Evolutionary conservation across 495 filamentous ascomycete genomes (phyloP), one percentile per base, ranked within the genome.

Genomic region (Platismatia glauca): DNA sequence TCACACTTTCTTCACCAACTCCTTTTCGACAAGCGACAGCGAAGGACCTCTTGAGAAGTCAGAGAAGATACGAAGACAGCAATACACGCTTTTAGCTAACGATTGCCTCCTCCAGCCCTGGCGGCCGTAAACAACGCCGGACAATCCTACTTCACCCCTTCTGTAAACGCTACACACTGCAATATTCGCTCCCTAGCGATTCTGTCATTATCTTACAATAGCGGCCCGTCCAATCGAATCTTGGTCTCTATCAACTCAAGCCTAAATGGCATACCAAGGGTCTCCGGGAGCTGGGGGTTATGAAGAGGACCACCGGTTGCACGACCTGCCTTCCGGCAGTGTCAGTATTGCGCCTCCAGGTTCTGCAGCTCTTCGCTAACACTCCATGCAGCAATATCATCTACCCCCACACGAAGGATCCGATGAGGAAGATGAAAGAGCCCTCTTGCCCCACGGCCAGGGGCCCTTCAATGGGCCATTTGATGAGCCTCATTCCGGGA

Each of bases 401-500:
- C 66, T 79, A 9, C 81, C 81, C 55, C 71, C 70, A 68, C 68
- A 68, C 50, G 65, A 82, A 55, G 80, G 82, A 70, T 82, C 85
- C 62, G 89, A 92, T 59, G 89, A 94, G 71, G 89, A 93, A 73
- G 84, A 85, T 41, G 84, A 89, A 62, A 78, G 81, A 59, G 85
- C 87, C 60, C 82, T 96, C 27, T 81, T 96, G 55, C 82, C 88
- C 64, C 78, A 84, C 64, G 83, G 85, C 62, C 78, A 81, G 22
- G 82, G 82, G 48, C 82, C 82, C 37, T 82, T 83, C 73, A 72
- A 75, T 58, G 78, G 79, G 22, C 84, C 85, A 57, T 94, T 91
- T 73, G 89, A 93, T 68, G 89, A 90, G 69, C 82, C 86, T 59
- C 78, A 84, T 67, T 77, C 79, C 43, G 78, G 80, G 33, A 74